These are phyloP conservation scores for Litsea cubeba DNA, from an alignment of 164 flowering plant species.

Conservation along the genomic window DNA sequence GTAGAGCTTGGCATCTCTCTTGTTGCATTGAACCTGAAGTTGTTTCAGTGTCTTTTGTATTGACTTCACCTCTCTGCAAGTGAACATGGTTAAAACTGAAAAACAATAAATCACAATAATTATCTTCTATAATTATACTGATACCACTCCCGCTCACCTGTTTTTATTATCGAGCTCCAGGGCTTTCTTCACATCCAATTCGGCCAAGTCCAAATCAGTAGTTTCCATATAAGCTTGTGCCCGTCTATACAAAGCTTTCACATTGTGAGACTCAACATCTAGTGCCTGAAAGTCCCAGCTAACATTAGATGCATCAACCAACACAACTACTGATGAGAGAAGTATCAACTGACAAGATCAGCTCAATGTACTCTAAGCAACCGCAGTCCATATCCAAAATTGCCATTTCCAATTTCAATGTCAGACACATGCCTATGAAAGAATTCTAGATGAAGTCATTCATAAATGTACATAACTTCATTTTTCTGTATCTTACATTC, in stretches of 20 bases:
- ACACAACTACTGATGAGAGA: neutral
- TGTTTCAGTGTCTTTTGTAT: slow-evolving; percentile 46
- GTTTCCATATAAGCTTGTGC: slow-evolving; percentile 62
- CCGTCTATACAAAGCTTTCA: slow-evolving; percentile 67
- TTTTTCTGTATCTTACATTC: neutral
- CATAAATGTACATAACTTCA: too few species aligned
- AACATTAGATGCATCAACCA: neutral
- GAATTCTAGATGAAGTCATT: neutral
- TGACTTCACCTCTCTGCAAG: slow-evolving; percentile 53
- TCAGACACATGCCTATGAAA: neutral
- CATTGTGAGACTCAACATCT: slow-evolving; percentile 50
- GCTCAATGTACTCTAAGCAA: neutral
- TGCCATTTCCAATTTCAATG: neutral
- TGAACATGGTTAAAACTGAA: slow-evolving; percentile 3
- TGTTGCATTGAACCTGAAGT: slow-evolving; percentile 54
- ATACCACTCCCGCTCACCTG: slow-evolving; percentile 32
- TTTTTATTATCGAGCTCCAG: slow-evolving; percentile 59
- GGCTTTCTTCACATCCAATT: slow-evolving; percentile 63
- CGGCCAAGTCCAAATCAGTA: slow-evolving; percentile 53
- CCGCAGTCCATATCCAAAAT: neutral
- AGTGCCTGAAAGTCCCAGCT: slow-evolving; percentile 37
- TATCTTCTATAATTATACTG: neutral
- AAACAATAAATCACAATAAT: neutral
- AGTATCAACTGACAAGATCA: neutral
- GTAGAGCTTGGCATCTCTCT: slow-evolving; percentile 58